Evolutionary conservation across 441 rosid genomes (phyloP), one percentile per base, ranked within the genome.

Genomic region (Gossypium gossypioides): DNA sequence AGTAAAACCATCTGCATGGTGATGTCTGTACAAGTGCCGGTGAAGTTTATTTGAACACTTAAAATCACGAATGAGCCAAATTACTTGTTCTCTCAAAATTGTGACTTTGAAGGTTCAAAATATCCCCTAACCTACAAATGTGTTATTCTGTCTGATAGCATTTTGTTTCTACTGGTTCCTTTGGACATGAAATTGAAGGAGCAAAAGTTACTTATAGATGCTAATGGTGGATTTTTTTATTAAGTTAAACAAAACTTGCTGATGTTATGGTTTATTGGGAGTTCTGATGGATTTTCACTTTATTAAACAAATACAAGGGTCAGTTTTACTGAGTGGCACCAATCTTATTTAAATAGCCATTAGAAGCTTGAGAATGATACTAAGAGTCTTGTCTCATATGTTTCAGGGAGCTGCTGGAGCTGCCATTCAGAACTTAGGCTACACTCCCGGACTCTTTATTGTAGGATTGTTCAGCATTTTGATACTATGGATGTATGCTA

Each of bases 401-500:
- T 82, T 86, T 82, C 89, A 93, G 99, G 99, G 87, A 66, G 96
- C 86, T 80, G 99, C 99, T 71, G 93, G 89, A 67, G 93, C 90
- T 80, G 90, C 96, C 70, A 83, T 96, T 81, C 84, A 77, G 77
- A 86, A 87, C 80, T 81, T 93, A 85, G 99, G 98, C 72, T 91
- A 88, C 82, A 96, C 97, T 78, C 96, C 98, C 73, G 99, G 99
- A 40, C 88, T 96, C 75, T 93, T 90, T 77, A 91, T 96, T 27
- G 96, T 88, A 54, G 99, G 98, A 27, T 81, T 91, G 27, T 90
- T 90, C 78, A 90, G 91, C 24, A 96, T 93, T 79, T 83, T 93
- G 82, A 82, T 91, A 69, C 81, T 96, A 67, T 93, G 99, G 99
- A 93, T 90, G 98, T 90, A 84, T 75, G 99, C 99, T 72, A 96